A percentile compares a stretch with the other conserved stretches of the same genome.
phyloP scores from a whole-genome alignment of 75 land plant genomes.

The Selaginella tamariscina region DNA sequence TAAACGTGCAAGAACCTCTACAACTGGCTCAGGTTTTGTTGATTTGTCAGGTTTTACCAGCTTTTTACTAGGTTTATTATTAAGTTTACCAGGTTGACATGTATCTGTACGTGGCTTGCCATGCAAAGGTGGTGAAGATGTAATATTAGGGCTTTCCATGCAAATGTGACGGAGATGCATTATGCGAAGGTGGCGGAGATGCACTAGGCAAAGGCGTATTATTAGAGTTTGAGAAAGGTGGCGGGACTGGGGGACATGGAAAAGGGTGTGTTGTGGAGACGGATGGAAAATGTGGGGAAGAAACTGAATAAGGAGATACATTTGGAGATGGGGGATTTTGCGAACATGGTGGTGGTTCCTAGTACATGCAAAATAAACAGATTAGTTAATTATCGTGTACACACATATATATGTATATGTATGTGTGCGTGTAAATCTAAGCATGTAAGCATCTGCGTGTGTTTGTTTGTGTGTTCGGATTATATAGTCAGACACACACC shows the following conservation, averaged over 20 bases:
- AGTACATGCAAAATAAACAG: neutral
- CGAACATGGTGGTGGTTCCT: no score
- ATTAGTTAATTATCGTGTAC: neutral
- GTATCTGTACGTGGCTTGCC: no score
- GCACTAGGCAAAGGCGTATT: neutral
- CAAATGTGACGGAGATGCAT: neutral
- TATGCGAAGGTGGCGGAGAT: neutral
- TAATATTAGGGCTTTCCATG: neutral
- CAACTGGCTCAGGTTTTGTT: neutral
- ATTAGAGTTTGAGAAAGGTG: neutral
- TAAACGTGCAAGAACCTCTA: neutral
- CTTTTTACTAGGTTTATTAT: neutral
- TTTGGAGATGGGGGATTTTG: neutral
- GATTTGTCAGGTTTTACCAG: neutral
- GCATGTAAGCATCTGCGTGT: no score
- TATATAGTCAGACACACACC: no score
- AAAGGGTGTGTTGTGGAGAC: neutral
- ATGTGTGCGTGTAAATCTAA: neutral
- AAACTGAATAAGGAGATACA: neutral
- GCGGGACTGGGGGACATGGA: constrained; percentile 6
- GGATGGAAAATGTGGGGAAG: neutral
- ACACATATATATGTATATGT: neutral
- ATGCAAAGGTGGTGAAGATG: constrained; percentile 4
- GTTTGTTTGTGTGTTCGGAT: no score
- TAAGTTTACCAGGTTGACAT: no score